A percentile compares a stretch with the other conserved stretches of the same genome.
These are phyloP conservation scores for Tuber borchii DNA, from an alignment of 495 filamentous ascomycete species.

Conservation along the genomic window DNA sequence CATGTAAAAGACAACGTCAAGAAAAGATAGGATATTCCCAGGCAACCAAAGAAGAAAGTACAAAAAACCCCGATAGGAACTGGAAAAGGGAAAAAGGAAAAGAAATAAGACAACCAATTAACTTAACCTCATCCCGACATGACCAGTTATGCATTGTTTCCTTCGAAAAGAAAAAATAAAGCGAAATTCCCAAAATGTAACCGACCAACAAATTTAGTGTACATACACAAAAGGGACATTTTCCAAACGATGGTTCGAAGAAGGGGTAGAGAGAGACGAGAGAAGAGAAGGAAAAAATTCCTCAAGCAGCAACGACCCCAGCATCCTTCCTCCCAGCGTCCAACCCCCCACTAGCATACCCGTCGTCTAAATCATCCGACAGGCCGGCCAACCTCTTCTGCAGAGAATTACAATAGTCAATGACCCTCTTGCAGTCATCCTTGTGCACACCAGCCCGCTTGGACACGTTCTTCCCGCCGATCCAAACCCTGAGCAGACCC, in stretches of 20 bases:
- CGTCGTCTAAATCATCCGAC: constrained; percentile 34
- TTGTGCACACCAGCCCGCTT: constrained; percentile 47
- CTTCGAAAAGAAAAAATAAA: not conserved
- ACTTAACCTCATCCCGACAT: not conserved
- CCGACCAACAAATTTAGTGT: not conserved
- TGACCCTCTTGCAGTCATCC: constrained; percentile 47
- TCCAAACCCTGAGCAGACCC: constrained; percentile 52
- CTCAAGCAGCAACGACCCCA: not conserved
- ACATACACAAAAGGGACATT: not conserved
- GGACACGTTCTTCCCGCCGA: constrained; percentile 45
- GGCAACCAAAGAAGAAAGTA: not conserved
- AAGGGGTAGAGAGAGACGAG: not conserved
- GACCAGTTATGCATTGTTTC: not conserved
- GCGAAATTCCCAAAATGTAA: not conserved
- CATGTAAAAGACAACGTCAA: not conserved
- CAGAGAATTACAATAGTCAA: constrained; percentile 43
- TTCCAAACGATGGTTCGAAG: not conserved
- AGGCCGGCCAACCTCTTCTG: constrained; percentile 37
- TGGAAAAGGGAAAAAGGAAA: too few species aligned
- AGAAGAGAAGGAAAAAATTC: not conserved
- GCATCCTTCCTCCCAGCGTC: constrained; percentile 3
- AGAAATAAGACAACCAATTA: not conserved
- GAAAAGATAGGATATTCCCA: not conserved
- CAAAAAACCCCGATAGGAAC: too few species aligned
- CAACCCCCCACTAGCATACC: constrained; percentile 28